These are phyloP conservation scores for Sporothrix phasma DNA, from an alignment of 2,329 filamentous ascomycete genomes.

Conservation along the genomic window DNA sequence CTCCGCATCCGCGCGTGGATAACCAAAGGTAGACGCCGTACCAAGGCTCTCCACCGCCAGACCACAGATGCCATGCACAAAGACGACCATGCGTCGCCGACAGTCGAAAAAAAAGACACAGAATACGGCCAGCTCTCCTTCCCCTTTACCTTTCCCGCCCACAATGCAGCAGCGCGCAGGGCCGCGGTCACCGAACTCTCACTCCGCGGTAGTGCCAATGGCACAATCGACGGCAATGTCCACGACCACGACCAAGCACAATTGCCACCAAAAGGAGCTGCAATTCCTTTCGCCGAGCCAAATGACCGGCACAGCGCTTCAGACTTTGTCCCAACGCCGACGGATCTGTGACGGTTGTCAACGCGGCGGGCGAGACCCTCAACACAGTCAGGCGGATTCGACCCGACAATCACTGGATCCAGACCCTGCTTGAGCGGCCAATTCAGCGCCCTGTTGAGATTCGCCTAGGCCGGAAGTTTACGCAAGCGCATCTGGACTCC, in stretches of 20 bases:
- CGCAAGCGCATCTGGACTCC: slow-evolving; percentile 28
- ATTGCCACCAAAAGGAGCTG: background rate
- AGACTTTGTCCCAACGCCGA: background rate
- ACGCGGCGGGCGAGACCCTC: slow-evolving; percentile 30
- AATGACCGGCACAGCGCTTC: background rate
- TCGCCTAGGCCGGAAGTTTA: slow-evolving; percentile 34
- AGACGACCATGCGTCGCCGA: background rate
- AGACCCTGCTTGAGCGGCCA: slow-evolving; percentile 29
- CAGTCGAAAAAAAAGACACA: background rate
- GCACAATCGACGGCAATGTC: too few species aligned
- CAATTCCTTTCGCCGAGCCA: background rate
- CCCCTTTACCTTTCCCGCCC: background rate
- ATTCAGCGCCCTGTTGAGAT: slow-evolving; percentile 33
- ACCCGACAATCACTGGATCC: slow-evolving; percentile 32
- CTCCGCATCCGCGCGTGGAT: slow-evolving; percentile 14
- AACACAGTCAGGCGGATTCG: slow-evolving; percentile 30
- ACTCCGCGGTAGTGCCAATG: background rate
- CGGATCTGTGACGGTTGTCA: slow-evolving; percentile 27
- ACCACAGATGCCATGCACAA: background rate
- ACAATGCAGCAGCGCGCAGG: background rate
- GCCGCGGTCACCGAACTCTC: background rate
- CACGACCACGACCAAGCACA: background rate
- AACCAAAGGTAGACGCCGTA: background rate
- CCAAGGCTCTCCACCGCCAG: background rate
- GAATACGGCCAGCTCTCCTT: background rate